phyloP scores from a whole-genome alignment of 345 rosid genomes.

The Draba incana region DNA sequence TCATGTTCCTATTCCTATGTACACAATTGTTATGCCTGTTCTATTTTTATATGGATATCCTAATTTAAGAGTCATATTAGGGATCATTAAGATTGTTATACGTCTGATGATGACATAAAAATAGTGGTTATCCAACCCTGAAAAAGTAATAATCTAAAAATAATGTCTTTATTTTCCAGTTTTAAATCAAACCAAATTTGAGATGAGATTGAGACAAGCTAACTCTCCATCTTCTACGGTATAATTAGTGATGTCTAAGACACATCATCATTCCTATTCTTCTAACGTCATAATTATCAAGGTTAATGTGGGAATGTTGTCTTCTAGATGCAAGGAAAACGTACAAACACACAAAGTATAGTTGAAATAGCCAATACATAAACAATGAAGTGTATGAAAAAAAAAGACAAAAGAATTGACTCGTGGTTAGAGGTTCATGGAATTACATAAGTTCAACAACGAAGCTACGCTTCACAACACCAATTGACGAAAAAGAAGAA shows the following conservation, averaged over 20 bases:
- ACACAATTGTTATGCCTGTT: constrained; percentile 6
- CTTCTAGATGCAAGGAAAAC: constrained; percentile 8
- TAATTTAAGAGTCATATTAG: not conserved
- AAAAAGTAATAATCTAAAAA: constrained; percentile 1
- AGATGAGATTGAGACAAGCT: not conserved
- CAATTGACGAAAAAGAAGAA: not conserved
- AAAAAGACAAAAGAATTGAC: not conserved
- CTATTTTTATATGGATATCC: not conserved
- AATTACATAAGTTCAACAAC: constrained; percentile 1
- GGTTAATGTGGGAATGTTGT: not conserved
- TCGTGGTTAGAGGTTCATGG: constrained; percentile 6
- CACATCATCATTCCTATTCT: constrained; percentile 7
- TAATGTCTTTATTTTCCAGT: constrained; percentile 14
- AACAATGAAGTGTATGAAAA: not conserved
- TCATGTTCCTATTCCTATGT: not conserved
- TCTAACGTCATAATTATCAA: not conserved
- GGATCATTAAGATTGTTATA: too few species aligned
- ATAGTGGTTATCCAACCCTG: not conserved
- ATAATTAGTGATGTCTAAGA: not conserved
- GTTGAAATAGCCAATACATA: not conserved
- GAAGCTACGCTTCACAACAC: not conserved
- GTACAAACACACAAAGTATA: not conserved
- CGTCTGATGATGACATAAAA: too few species aligned
- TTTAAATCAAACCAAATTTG: constrained; percentile 19
- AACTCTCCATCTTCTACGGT: not conserved